Percentiles rank a stretch among this genome's conserved stretches.
These are phyloP conservation scores for Cutaneotrichosporon cutaneum DNA, from an alignment of 1,284 basidiomycete genomes.

Conservation along the genomic window DNA sequence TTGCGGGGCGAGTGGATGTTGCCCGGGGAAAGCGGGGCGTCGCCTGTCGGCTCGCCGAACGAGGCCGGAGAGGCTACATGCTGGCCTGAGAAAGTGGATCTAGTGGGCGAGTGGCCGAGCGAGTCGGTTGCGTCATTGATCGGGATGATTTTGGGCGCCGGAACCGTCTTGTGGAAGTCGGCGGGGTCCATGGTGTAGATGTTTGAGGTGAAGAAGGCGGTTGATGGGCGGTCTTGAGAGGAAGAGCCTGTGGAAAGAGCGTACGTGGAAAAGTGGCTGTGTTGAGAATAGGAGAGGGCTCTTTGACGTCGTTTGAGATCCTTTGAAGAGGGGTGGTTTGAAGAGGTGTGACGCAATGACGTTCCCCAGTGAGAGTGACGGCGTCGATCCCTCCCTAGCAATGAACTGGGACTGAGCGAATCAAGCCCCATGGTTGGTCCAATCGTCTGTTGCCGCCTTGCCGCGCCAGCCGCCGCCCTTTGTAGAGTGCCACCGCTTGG, in stretches of 20 bases:
- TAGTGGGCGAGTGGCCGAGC: not conserved
- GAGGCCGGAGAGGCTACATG: not conserved
- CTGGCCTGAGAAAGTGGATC: not conserved
- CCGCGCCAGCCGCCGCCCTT: too few species aligned
- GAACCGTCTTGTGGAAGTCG: conserved; percentile 5
- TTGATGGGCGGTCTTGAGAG: not conserved
- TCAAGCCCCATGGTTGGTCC: not conserved
- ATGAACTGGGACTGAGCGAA: conserved; percentile 1
- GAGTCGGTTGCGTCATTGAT: not conserved
- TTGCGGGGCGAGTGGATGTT: not conserved
- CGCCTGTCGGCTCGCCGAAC: not conserved
- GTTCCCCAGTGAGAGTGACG: not conserved
- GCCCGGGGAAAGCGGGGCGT: not conserved
- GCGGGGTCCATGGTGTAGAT: conserved; percentile 7
- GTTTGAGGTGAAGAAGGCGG: not conserved
- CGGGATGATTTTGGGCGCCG: conserved; percentile 6
- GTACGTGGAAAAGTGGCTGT: not conserved
- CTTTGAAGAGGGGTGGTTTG: not conserved
- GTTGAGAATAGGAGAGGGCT: not conserved
- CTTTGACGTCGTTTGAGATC: not conserved
- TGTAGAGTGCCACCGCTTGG: not conserved
- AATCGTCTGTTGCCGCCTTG: not conserved
- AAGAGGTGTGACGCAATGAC: conserved; percentile 1
- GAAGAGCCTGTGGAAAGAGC: not conserved
- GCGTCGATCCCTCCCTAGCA: not conserved